A percentile compares a stretch with the other conserved stretches of the same genome.
These are phyloP conservation scores for Heteromeles arbutifolia DNA, from an alignment of 306 rosid species.

Conservation along the genomic window DNA sequence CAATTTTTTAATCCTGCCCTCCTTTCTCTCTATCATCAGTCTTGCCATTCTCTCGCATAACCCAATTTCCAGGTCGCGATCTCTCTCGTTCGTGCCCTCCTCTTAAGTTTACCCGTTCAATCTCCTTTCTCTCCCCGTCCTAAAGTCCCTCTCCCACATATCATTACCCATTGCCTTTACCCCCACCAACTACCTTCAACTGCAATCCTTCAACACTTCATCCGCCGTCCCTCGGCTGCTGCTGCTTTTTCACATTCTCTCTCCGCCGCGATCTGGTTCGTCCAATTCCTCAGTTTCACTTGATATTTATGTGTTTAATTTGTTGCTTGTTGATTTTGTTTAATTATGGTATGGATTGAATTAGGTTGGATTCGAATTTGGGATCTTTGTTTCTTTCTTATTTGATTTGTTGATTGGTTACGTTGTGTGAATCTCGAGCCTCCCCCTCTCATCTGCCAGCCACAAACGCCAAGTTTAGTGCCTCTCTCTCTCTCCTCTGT, in stretches of 20 bases:
- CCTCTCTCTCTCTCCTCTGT: too few relatives aligned
- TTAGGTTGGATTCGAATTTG: neutral
- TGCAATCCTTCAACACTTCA: constrained; percentile 3
- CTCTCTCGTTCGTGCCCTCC: too few relatives aligned
- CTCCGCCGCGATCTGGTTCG: constrained; percentile 39
- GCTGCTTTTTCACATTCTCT: neutral
- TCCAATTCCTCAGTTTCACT: constrained; percentile 11
- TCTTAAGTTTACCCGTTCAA: too few relatives aligned
- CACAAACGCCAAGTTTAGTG: too few relatives aligned
- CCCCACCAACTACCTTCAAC: neutral
- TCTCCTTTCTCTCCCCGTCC: neutral
- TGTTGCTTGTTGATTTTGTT: neutral
- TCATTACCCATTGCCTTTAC: neutral
- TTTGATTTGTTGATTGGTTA: neutral
- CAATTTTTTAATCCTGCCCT: too few relatives aligned
- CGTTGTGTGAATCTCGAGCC: neutral
- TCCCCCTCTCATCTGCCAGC: too few relatives aligned
- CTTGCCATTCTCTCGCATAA: too few relatives aligned
- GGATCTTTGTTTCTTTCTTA: constrained; percentile 24
- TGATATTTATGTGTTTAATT: neutral
- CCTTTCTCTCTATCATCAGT: too few relatives aligned
- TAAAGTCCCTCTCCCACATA: neutral
- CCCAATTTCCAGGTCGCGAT: too few relatives aligned
- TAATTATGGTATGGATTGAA: neutral
- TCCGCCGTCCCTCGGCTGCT: neutral